A percentile compares a stretch with the other conserved stretches of the same genome.
These are phyloP conservation scores for Cryptococcus sp. DNA, from an alignment of 1,284 basidiomycete genomes.

Conservation along the genomic window DNA sequence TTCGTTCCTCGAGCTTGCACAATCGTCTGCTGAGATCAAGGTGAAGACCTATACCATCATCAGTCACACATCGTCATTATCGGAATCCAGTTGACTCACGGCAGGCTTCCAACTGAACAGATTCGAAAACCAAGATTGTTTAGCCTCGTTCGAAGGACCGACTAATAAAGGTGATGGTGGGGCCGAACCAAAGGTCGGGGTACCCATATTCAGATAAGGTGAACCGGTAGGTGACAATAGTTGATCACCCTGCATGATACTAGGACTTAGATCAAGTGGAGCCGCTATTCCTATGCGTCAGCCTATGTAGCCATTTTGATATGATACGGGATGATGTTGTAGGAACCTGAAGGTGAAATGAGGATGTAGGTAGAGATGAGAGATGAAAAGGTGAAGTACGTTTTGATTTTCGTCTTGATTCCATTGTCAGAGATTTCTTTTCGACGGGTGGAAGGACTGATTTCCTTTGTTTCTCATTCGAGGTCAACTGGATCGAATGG, in stretches of 20 bases:
- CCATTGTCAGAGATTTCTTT: conserved; percentile 1
- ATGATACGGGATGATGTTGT: too few species aligned
- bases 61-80: not conserved
- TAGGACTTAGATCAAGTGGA: conserved; percentile 25
- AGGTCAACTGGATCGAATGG: conserved; percentile 2
- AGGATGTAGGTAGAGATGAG: not conserved
- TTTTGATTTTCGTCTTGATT: conserved; percentile 24
- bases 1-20: conserved; percentile 61
- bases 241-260: conserved; percentile 27
- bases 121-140: conserved; percentile 68
- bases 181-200: conserved; percentile 23
- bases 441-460: not conserved
- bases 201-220: conserved; percentile 13
- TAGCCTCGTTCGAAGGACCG: conserved; percentile 53
- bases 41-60: conserved; percentile 53
- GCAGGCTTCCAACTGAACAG: conserved; percentile 57
- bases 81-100: conserved; percentile 11
- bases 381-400: conserved; percentile 13
- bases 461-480: conserved; percentile 6
- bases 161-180: conserved; percentile 24
- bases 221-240: conserved; percentile 22
- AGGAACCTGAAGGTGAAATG: too few species aligned
- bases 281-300: conserved; percentile 11
- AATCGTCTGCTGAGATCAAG: conserved; percentile 64
- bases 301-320: too few species aligned